Evolutionary conservation across 164 flowering plant species (phyloP), one percentile per base, ranked within the genome.

Genomic region (Annona cherimola): DNA sequence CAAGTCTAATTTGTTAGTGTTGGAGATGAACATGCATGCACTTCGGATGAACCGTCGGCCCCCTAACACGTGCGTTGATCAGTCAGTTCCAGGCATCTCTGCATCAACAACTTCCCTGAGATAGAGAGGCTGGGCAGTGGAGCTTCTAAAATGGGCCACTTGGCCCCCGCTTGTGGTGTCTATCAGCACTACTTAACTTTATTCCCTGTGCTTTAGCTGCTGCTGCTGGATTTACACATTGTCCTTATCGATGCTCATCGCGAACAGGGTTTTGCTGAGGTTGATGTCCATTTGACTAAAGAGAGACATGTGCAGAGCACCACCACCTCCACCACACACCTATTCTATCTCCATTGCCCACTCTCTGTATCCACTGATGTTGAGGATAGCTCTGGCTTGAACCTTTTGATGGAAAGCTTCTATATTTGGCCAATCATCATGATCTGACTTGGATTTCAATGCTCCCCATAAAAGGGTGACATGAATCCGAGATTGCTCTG

Each of bases 381-480:
- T 50, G 35, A 26, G 14, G 57, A 50, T 50, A 50, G 57, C 57
- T 50, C 57, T 16, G 14, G 14, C 57, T 9, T 26, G 57, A 16
- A 50, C 57, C 57, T 16, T 62, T 62, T 62, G 65, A 62, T 62
- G 65, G 65, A 62, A 35, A 19, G 12, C 65, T 62, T 26, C 65
- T 62, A 19, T 39, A 62, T 62, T 62, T 62, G 41, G 65, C 65
- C 65, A 62, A 62, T 62, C 41, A 62, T 62, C 65, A 35, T 35
- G 35, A 20, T 62, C 39, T 26, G 41, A 62, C 65, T 20, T 18
- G 39, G 41, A 62, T 62, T 14, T 11, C 14, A 62, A 62, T 20
- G 12, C 3, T 39, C 65, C 65, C 2, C 20, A 20, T 20, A 35
- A 26, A 62, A 62, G 42, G 65, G 9, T 50, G 57, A 50, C 9